Evolutionary conservation across 139 green algal species (phyloP), one percentile per base, ranked within the genome.

Genomic region (Chloropicon primus): DNA sequence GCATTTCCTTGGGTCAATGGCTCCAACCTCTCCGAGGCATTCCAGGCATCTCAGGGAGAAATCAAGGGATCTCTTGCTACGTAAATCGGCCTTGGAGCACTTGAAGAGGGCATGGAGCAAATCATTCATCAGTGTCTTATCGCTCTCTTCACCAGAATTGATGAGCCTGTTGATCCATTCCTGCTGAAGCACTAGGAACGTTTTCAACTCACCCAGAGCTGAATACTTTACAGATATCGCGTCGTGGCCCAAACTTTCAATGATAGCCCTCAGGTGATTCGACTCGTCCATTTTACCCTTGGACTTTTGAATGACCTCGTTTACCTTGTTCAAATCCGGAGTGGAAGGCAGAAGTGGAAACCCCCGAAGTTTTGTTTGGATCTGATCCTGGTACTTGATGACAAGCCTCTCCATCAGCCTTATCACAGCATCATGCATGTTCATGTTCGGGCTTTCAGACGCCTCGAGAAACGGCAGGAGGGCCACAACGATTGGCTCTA

Each of bases 1-100:
- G 86, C 83, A 0, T 62, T 62, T 62, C 17, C 41, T 62, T 17
- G 92, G 92, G 82, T 96, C 92, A 17, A 94, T 80, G 2, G 92
- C 91, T 0, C 92, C 91, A 26, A 96, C 73, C 78, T 94, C 74
- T 2, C 92, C 92, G 78, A 96, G 82, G 81, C 87, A 93, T 81
- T 93, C 86, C 0, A 86, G 89, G 72, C 86, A 91, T 2, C 73
- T 54, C 87, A 92, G 86, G 41, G 41, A 62, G 17, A 62, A 62
- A 17, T 62, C 41, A 62, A 62, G 41, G 41, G 41, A 17, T 5
- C 41, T n/a, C 41, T 62, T 62, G 41, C 41, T 62, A 5, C 41
- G 5, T 62, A 62, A 17, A 62, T 62, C 17, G 5, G 41, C 41
- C 41, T 17, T 62, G 17, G 41, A 62, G 41, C 41, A 62, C 41